Percentiles rank a stretch among this genome's conserved stretches.
Evolutionary conservation across 2,329 filamentous ascomycete genomes (phyloP).

Genomic region (Fusarium albidum): DNA sequence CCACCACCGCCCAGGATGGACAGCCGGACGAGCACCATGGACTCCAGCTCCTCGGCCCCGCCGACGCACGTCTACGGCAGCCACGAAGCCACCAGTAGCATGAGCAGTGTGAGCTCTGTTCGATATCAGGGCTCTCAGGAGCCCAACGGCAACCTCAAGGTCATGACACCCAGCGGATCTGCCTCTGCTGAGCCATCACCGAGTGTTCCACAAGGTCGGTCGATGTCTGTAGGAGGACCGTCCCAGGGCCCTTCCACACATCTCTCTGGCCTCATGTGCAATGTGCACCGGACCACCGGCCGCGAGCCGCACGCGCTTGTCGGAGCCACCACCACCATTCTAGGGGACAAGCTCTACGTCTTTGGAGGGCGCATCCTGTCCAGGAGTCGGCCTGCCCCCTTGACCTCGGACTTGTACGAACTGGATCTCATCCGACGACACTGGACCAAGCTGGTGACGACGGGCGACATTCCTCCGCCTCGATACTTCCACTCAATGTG

Average conservation of each 20-base stretch:
- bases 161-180: constrained; percentile 54
- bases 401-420: constrained; percentile 93
- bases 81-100: constrained; percentile 50
- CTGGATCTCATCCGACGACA: constrained; percentile 89
- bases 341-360: constrained; percentile 96
- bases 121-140: constrained; percentile 58
- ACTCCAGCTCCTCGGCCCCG: constrained; percentile 49
- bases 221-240: constrained; percentile 50
- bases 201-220: constrained; percentile 50
- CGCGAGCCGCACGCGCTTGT: constrained; percentile 91
- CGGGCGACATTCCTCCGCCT: constrained; percentile 86
- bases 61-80: constrained; percentile 49
- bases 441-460: constrained; percentile 89
- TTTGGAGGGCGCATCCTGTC: constrained; percentile 93
- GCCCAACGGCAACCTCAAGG: constrained; percentile 53
- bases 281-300: constrained; percentile 86
- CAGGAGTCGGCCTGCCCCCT: constrained; percentile 76
- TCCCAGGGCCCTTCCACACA: constrained; percentile 62
- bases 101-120: constrained; percentile 53
- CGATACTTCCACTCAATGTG: constrained; percentile 98
- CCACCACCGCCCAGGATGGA: constrained; percentile 44
- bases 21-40: constrained; percentile 58
- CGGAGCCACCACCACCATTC: constrained; percentile 91
- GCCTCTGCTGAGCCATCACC: constrained; percentile 66
- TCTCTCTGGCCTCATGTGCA: constrained; percentile 73